These are phyloP conservation scores for Nevesoporus exiguus DNA, from an alignment of 768 basidiomycete genomes.

Conservation along the genomic window DNA sequence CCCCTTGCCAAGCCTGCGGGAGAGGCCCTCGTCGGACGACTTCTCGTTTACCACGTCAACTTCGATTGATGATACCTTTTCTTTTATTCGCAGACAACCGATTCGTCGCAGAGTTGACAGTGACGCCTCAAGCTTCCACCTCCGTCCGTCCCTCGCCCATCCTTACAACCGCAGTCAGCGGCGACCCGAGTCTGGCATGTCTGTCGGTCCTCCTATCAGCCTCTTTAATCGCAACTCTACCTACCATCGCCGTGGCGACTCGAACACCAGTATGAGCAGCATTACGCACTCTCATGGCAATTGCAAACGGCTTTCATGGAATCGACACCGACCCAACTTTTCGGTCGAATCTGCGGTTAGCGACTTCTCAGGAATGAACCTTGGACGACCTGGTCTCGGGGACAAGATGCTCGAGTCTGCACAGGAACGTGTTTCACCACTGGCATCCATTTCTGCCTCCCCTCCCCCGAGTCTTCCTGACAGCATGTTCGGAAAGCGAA, in stretches of 20 bases:
- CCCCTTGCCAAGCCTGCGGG: slow-evolving; percentile 44
- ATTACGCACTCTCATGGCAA: slow-evolving; percentile 53
- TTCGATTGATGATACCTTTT: slow-evolving; percentile 70
- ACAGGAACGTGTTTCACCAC: slow-evolving; percentile 48
- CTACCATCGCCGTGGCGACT: slow-evolving; percentile 54
- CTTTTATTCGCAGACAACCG: slow-evolving; percentile 44
- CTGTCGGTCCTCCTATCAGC: slow-evolving; percentile 64
- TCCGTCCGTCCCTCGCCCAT: slow-evolving; percentile 35
- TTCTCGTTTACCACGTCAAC: slow-evolving; percentile 52
- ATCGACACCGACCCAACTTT: slow-evolving; percentile 50
- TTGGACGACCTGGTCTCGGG: slow-evolving; percentile 70
- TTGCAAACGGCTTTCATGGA: slow-evolving; percentile 58
- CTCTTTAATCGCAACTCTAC: slow-evolving; percentile 66
- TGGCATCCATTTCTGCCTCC: slow-evolving; percentile 64
- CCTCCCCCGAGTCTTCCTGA: slow-evolving; percentile 45
- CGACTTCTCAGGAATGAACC: slow-evolving; percentile 53
- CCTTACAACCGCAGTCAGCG: slow-evolving; percentile 49
- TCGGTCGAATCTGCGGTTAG: slow-evolving; percentile 68
- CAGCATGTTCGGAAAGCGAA: slow-evolving; percentile 10
- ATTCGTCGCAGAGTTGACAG: slow-evolving; percentile 61
- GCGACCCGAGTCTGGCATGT: slow-evolving; percentile 61
- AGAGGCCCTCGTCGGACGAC: slow-evolving; percentile 58
- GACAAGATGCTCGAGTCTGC: slow-evolving; percentile 84
- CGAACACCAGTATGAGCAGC: slow-evolving; percentile 55
- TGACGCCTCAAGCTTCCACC: slow-evolving; percentile 77